Evolutionary conservation across 495 filamentous ascomycete species (phyloP).

Genomic region (Durotheca rogersii): DNA sequence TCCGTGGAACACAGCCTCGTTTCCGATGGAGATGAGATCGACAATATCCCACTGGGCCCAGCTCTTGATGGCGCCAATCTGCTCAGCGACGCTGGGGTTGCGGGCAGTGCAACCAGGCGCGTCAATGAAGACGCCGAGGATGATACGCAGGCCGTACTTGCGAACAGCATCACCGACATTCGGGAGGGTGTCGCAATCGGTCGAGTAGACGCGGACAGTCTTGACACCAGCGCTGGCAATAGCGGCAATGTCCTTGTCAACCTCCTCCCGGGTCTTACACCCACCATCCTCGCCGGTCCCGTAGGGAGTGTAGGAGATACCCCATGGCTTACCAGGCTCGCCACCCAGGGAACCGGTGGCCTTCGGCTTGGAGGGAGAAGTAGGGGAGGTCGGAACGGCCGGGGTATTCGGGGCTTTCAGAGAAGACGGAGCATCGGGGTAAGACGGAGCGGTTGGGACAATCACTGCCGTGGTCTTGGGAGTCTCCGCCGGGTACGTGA

Average conservation of each 20-base stretch:
- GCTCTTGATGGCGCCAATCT: conserved; percentile 67
- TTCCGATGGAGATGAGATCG: conserved; percentile 80
- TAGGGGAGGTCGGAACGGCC: conserved; percentile 9
- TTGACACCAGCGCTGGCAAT: conserved; percentile 77
- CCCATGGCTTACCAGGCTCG: conserved; percentile 63
- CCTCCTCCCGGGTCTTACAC: conserved; percentile 67
- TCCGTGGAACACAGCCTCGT: conserved; percentile 79
- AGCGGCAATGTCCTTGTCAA: conserved; percentile 63
- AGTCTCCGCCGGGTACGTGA: too few species aligned
- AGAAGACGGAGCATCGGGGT: conserved; percentile 11
- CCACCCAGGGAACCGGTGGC: conserved; percentile 39
- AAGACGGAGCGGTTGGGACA: too few species aligned
- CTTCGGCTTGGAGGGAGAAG: conserved; percentile 28
- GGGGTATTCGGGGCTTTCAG: not conserved
- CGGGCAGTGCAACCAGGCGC: conserved; percentile 55
- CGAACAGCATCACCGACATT: conserved; percentile 67
- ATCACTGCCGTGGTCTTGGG: too few species aligned
- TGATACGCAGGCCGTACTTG: conserved; percentile 67
- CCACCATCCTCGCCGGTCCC: conserved; percentile 43
- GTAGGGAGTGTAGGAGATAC: conserved; percentile 93
- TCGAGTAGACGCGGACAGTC: conserved; percentile 84
- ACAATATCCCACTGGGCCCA: conserved; percentile 79
- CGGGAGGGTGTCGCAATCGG: conserved; percentile 81
- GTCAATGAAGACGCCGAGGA: conserved; percentile 83
- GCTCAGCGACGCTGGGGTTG: conserved; percentile 55